Evolutionary conservation across 352 stramenopile genomes (phyloP), one percentile per base, ranked within the genome.

Genomic region (Globisporangium ultimum): DNA sequence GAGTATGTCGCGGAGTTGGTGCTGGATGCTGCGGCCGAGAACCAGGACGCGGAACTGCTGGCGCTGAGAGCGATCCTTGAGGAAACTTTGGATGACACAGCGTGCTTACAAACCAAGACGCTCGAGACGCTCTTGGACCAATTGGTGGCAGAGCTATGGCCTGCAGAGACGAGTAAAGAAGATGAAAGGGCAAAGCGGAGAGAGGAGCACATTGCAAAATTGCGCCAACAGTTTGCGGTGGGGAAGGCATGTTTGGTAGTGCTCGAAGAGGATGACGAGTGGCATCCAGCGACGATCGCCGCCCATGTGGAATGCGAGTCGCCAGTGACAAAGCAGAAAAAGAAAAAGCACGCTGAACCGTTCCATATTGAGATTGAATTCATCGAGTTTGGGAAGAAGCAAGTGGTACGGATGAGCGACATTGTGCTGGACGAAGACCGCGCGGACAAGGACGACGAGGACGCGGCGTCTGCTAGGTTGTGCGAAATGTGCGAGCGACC

Each of bases 401-500:
- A 91, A 49, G 47, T 77, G 28, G 68, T 81, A 14, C n/a, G 38
- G 13, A 66, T 88, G 36, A 67, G 79, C 21, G 71, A 87, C 13
- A 51, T 95, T 10, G 80, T 95, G 54, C 50, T 93, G 61, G 76
- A 88, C 32, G 76, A 93, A 61, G 73, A 93, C 52, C 63, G 90
- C n/a, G 79, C 78, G 10, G 76, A 91, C 48, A 58, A 71, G 36
- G 67, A 77, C 12, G 87, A 88, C 53, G 73, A 79, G 38, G 68
- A 73, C 5, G 67, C 63, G 15, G 34, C 40, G 21, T 52, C n/a
- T 11, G 70, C 28, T 6, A 10, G 63, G 17, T 40, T 78, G 38
- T 98, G 95, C 50, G 82, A 78, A 58, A 89, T 98, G 67, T 98
- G 95, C 55, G 89, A 97, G 70, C 82, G 95, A 20, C 73, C 78